Percentiles rank a stretch among this genome's conserved stretches.
These are phyloP conservation scores for Carallia pectinifolia DNA, from an alignment of 345 rosid species.

Conservation along the genomic window DNA sequence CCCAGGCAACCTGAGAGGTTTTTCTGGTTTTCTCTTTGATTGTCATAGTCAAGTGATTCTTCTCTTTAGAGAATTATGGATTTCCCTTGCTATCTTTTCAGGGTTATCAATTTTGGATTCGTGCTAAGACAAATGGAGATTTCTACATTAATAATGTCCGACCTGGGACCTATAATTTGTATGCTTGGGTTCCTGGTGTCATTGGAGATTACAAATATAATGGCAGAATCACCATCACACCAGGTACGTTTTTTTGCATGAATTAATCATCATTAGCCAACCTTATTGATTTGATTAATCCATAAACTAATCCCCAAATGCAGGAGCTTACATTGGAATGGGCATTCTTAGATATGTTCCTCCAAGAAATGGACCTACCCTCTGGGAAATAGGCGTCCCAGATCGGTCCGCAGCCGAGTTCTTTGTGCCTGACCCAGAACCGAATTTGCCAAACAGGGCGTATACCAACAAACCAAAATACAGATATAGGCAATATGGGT, in stretches of 20 bases:
- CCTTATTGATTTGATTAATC: not conserved
- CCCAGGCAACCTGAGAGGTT: no score
- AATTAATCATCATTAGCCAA: not conserved
- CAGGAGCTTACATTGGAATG: constrained; percentile 46
- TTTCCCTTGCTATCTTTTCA: constrained; percentile 15
- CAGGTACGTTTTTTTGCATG: constrained; percentile 36
- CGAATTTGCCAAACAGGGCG: constrained; percentile 42
- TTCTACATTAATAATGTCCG: constrained; percentile 60
- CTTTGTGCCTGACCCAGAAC: constrained; percentile 60
- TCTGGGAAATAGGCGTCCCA: constrained; percentile 89
- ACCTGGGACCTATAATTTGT: constrained; percentile 62
- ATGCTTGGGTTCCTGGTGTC: constrained; percentile 67
- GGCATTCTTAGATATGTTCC: constrained; percentile 46
- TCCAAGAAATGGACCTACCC: constrained; percentile 69
- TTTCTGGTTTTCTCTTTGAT: not conserved
- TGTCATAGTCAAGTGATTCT: not conserved
- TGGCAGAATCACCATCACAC: constrained; percentile 35
- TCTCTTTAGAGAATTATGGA: not conserved
- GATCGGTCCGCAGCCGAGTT: constrained; percentile 83
- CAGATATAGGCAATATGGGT: constrained; percentile 31
- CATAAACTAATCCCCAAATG: constrained; percentile 2
- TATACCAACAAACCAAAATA: constrained; percentile 17
- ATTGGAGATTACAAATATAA: constrained; percentile 65
- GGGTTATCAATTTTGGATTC: constrained; percentile 96
- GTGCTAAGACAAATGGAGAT: constrained; percentile 47